These are phyloP conservation scores for Didymella pomorum DNA, from an alignment of 2,329 filamentous ascomycete species.

Conservation along the genomic window DNA sequence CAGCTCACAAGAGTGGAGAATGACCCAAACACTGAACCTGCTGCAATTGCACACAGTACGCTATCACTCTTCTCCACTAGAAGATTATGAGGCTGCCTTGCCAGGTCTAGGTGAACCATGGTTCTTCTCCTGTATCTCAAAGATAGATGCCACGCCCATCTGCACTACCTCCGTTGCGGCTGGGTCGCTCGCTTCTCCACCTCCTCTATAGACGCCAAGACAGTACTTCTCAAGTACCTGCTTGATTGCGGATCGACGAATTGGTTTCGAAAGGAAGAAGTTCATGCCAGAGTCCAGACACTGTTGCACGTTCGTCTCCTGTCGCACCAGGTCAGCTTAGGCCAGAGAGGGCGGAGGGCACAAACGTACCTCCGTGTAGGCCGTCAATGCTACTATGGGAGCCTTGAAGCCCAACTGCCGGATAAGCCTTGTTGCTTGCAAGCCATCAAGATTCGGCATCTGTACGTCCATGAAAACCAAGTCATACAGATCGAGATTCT, in stretches of 20 bases:
- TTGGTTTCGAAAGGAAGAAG: conserved; percentile 79
- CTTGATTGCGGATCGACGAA: conserved; percentile 83
- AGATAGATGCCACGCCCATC: too few species aligned
- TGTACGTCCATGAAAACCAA: conserved; percentile 95
- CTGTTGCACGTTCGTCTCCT: conserved; percentile 30
- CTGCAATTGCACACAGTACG: too few species aligned
- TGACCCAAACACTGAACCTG: too few species aligned
- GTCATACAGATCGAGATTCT: conserved; percentile 72
- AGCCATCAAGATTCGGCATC: conserved; percentile 91
- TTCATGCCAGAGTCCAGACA: conserved; percentile 88
- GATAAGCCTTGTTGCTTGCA: conserved; percentile 85
- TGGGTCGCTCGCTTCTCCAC: too few species aligned
- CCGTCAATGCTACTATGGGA: conserved; percentile 89
- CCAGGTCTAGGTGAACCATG: too few species aligned
- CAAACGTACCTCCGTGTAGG: conserved; percentile 80
- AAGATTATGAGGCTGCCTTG: too few species aligned
- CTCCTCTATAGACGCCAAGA: background rate
- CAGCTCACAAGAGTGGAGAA: too few species aligned
- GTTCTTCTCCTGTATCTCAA: too few species aligned
- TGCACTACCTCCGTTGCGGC: too few species aligned
- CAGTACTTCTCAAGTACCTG: conserved; percentile 70
- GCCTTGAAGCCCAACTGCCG: conserved; percentile 84
- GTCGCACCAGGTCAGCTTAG: background rate
- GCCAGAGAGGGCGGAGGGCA: too few species aligned
- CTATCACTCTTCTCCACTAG: too few species aligned